Evolutionary conservation across 805 yeast genomes (phyloP).

Genomic region (Suhomyces emberorum): DNA sequence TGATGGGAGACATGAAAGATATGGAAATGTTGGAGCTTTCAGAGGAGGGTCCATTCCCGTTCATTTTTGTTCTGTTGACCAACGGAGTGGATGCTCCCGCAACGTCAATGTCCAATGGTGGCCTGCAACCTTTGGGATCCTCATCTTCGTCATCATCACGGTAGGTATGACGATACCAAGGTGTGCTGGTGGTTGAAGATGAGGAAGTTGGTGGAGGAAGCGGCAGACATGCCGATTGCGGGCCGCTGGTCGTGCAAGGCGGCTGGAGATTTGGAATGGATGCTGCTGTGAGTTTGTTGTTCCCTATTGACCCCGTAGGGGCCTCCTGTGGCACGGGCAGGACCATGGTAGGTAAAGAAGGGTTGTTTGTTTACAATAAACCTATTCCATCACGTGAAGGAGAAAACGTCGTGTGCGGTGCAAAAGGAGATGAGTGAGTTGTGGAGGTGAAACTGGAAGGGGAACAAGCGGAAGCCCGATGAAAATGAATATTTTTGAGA

Average conservation of each 20-base stretch:
- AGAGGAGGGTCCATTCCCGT: neutral
- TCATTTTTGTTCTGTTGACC: conserved; percentile 4
- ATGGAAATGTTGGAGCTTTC: conserved; percentile 10
- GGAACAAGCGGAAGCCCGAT: no score
- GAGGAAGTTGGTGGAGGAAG: conserved; percentile 4
- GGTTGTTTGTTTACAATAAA: conserved; percentile 1
- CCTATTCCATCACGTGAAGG: neutral
- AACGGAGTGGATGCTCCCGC: conserved; percentile 26
- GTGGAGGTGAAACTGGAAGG: no score
- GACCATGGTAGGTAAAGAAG: conserved; percentile 1
- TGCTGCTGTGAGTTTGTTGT: conserved; percentile 5
- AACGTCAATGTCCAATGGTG: conserved; percentile 7
- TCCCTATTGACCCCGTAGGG: neutral
- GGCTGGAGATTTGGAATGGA: conserved; percentile 12
- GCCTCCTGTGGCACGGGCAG: neutral
- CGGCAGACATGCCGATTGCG: neutral
- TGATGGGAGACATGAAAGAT: conserved; percentile 33
- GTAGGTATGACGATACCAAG: conserved; percentile 10
- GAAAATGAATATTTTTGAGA: no score
- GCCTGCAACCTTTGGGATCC: neutral
- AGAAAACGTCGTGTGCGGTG: no score
- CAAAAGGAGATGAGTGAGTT: no score
- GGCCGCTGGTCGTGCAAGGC: conserved; percentile 3
- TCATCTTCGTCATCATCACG: conserved; percentile 9
- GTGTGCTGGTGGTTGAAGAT: conserved; percentile 2